These are phyloP conservation scores for Fusarium incarnatum DNA, from an alignment of 2,329 filamentous ascomycete species.

Conservation along the genomic window DNA sequence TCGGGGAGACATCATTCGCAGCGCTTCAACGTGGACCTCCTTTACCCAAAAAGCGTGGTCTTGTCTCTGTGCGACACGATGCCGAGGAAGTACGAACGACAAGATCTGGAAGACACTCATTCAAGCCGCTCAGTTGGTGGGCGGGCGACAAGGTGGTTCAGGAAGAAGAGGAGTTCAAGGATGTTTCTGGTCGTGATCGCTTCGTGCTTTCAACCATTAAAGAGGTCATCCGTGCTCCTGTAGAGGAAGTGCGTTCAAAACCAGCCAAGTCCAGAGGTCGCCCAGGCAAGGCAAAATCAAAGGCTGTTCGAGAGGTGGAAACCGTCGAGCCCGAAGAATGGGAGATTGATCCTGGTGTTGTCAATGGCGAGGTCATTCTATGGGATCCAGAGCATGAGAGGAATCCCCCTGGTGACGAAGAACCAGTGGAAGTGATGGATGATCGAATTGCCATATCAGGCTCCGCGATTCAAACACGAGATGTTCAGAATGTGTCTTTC, in stretches of 20 bases:
- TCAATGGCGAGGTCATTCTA: constrained; percentile 71
- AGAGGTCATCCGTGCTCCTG: constrained; percentile 77
- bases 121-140: constrained; percentile 87
- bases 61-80: constrained; percentile 64
- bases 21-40: constrained; percentile 67
- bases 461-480: constrained; percentile 66
- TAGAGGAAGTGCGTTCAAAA: constrained; percentile 62
- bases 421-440: constrained; percentile 64
- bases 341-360: constrained; percentile 74
- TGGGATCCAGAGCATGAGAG: constrained; percentile 71
- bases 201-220: constrained; percentile 78
- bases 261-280: constrained; percentile 47
- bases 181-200: constrained; percentile 55
- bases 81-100: constrained; percentile 68
- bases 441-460: constrained; percentile 69
- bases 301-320: constrained; percentile 58
- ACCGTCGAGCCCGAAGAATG: constrained; percentile 73
- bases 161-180: constrained; percentile 68
- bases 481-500: constrained; percentile 77
- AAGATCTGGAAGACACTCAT: constrained; percentile 81
- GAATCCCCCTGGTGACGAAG: constrained; percentile 65
- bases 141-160: constrained; percentile 83
- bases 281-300: constrained; percentile 45
- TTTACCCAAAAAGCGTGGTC: constrained; percentile 65
- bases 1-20: constrained; percentile 59